phyloP scores from a whole-genome alignment of 177 flowering plant genomes.

The Vitis hybrid region DNA sequence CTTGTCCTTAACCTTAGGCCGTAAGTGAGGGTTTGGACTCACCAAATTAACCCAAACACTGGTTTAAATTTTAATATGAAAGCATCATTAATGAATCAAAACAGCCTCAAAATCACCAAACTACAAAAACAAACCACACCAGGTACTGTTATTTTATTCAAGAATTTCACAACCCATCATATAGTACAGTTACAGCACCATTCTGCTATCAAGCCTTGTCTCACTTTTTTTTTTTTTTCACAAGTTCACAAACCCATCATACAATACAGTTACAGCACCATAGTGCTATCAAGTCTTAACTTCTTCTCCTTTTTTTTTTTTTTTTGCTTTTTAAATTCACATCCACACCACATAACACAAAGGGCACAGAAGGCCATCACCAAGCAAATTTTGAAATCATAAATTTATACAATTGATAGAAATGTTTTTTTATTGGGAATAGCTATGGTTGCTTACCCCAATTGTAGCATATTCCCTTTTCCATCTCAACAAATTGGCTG shows the following conservation, averaged over 20 bases:
- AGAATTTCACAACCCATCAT: not conserved
- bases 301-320: not conserved
- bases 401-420: conserved; percentile 9
- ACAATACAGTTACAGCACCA: not conserved
- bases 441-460: not conserved
- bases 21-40: too few relatives aligned
- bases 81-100: too few relatives aligned
- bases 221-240: not conserved
- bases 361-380: not conserved
- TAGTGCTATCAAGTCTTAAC: not conserved
- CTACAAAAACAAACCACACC: too few relatives aligned
- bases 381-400: conserved; percentile 1
- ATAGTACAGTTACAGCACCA: not conserved
- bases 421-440: not conserved
- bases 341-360: not conserved
- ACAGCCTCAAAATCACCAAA: too few relatives aligned
- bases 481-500: conserved; percentile 29
- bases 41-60: too few relatives aligned
- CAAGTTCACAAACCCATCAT: not conserved
- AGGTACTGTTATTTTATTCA: not conserved
- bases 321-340: not conserved
- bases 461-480: conserved; percentile 6
- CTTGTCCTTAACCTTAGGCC: too few relatives aligned
- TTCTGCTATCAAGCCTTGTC: not conserved
- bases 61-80: too few relatives aligned